These are phyloP conservation scores for Acmispon strigosus DNA, from an alignment of 306 rosid genomes.

Conservation along the genomic window DNA sequence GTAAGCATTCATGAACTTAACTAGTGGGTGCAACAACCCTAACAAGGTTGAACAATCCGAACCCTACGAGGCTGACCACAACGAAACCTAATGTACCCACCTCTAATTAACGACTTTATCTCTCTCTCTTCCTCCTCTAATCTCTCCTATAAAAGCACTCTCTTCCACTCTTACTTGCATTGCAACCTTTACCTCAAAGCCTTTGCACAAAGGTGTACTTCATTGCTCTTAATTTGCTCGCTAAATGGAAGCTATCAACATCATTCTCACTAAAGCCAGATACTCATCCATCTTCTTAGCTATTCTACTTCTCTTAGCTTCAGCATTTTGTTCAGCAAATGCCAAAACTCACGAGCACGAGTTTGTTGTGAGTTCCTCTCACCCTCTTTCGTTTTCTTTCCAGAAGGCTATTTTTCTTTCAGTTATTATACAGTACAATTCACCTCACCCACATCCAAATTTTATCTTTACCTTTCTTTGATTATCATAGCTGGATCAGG, in stretches of 20 bases:
- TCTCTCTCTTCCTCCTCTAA: not conserved
- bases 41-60: constrained; percentile 51
- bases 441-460: no score
- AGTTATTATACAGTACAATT: no score
- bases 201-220: not conserved
- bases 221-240: not conserved
- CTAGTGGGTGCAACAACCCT: constrained; percentile 93
- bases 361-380: constrained; percentile 58
- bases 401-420: not conserved
- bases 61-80: constrained; percentile 26
- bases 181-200: not conserved
- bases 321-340: constrained; percentile 43
- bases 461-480: no score
- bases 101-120: constrained; percentile 25
- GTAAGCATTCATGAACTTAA: constrained; percentile 40
- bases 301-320: constrained; percentile 48
- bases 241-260: constrained; percentile 24
- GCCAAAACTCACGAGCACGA: constrained; percentile 58
- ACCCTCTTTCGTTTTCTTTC: not conserved
- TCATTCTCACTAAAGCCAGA: not conserved
- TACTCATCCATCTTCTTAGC: constrained; percentile 24
- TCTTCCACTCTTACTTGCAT: constrained; percentile 18
- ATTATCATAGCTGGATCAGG: no score
- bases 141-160: constrained; percentile 35
- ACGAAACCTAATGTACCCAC: constrained; percentile 70